Conservation (phyloP, 257 asterid species). For the Agastache rugosa region DNA sequence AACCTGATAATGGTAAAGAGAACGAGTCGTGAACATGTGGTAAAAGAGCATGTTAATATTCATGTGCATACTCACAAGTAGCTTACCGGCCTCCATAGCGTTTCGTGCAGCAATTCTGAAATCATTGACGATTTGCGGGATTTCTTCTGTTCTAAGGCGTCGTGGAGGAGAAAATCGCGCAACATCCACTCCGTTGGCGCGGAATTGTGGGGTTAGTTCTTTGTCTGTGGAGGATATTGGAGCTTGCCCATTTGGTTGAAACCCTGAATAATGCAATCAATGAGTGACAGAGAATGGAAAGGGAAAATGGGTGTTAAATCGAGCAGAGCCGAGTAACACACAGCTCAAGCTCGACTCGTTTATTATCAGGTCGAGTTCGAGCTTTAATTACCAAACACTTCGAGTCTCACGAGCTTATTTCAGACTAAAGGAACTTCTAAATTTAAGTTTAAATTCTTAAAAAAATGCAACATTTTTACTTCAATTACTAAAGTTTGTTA, state of each 20-base stretch:
- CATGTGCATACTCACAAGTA: background rate
- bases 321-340: background rate
- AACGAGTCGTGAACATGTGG: background rate
- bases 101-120: constrained; percentile 79
- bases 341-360: background rate
- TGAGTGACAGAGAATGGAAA: background rate
- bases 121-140: constrained; percentile 64
- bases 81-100: constrained; percentile 78
- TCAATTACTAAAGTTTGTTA: background rate
- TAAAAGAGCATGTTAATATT: background rate
- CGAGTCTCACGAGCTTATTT: background rate
- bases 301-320: background rate
- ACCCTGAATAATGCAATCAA: constrained; percentile 41
- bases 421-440: background rate
- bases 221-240: constrained; percentile 72
- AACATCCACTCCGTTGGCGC: constrained; percentile 48
- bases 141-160: constrained; percentile 61
- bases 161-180: constrained; percentile 63
- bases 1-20: constrained; percentile 44
- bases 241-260: constrained; percentile 72
- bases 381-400: background rate
- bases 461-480: too few relatives aligned
- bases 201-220: constrained; percentile 52
- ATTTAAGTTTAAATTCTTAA: too few relatives aligned
- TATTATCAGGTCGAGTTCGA: background rate